Conservation (phyloP, 2,329 filamentous ascomycete genomes). For the Dactylellina haptotyla region DNA sequence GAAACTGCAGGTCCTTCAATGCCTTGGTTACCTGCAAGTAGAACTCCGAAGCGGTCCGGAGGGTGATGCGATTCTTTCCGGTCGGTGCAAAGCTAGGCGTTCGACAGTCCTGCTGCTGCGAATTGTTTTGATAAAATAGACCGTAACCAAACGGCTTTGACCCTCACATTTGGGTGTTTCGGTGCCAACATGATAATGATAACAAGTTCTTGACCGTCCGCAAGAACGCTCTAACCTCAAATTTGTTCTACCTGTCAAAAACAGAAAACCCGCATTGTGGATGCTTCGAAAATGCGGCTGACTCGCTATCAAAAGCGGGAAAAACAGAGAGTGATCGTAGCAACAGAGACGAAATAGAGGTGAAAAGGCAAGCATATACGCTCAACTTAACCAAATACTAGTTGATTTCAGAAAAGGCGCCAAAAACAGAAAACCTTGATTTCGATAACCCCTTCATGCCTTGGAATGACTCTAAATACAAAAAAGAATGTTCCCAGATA, state of each 20-base stretch:
- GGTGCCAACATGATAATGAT: neutral
- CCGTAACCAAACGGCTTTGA: neutral
- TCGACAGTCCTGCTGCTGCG: neutral
- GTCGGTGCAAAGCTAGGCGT: conserved; percentile 7
- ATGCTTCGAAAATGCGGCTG: conserved; percentile 9
- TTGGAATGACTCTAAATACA: neutral
- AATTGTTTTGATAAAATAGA: neutral
- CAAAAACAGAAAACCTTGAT: neutral
- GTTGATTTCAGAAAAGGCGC: neutral
- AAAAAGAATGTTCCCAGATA: neutral
- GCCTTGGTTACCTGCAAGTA: conserved; percentile 6
- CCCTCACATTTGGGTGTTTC: neutral
- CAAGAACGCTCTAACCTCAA: conserved; percentile 31
- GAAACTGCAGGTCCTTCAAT: neutral
- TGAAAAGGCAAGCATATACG: neutral
- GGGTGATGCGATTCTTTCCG: conserved; percentile 32
- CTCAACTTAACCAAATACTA: neutral
- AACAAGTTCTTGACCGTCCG: conserved; percentile 9
- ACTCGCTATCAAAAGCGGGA: conserved; percentile 8
- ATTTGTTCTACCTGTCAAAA: conserved; percentile 21
- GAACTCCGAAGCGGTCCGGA: conserved; percentile 50
- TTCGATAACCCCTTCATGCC: neutral
- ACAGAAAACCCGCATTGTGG: neutral
- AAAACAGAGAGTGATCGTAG: neutral
- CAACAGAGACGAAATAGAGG: neutral